Percentiles rank a stretch among this genome's conserved stretches.
phyloP scores from a whole-genome alignment of 1,139 yeast species.

The Williopsis jadinii region DNA sequence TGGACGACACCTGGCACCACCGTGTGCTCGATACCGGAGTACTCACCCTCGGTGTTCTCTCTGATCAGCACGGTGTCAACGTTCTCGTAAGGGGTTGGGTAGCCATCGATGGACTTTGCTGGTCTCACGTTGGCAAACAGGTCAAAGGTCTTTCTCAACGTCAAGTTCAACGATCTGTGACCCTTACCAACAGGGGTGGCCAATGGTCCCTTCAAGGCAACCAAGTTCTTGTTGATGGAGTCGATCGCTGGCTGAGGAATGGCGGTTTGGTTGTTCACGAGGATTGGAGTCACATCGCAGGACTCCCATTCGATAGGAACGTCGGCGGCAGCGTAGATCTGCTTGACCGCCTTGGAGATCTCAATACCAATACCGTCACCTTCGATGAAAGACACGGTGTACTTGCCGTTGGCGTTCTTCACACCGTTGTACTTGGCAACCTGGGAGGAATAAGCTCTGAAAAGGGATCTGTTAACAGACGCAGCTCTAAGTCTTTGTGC shows the following conservation, averaged over 20 bases:
- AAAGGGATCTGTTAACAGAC: conserved; percentile 11
- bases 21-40: conserved; percentile 97
- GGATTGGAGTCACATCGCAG: conserved; percentile 90
- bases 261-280: conserved; percentile 90
- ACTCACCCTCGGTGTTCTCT: conserved; percentile 99
- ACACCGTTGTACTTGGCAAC: conserved; percentile 55
- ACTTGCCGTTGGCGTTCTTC: conserved; percentile 64
- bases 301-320: conserved; percentile 97
- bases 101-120: conserved; percentile 88
- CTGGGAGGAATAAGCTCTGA: conserved; percentile 31
- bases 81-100: conserved; percentile 88
- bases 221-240: conserved; percentile 85
- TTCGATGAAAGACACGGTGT: conserved; percentile 91
- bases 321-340: conserved; percentile 84
- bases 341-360: conserved; percentile 88
- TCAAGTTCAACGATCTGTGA: conserved; percentile 94
- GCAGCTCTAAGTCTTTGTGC: conserved; percentile 18
- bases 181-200: conserved; percentile 99
- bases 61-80: conserved; percentile 95
- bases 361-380: conserved; percentile 99
- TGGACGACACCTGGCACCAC: conserved; percentile 98
- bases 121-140: conserved; percentile 97
- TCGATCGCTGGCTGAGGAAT: conserved; percentile 90
- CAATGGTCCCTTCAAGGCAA: conserved; percentile 94
- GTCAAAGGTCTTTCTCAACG: conserved; percentile 94